A percentile compares a stretch with the other conserved stretches of the same genome.
Conservation (phyloP, 306 rosid species). For the Hippophae tibetana region DNA sequence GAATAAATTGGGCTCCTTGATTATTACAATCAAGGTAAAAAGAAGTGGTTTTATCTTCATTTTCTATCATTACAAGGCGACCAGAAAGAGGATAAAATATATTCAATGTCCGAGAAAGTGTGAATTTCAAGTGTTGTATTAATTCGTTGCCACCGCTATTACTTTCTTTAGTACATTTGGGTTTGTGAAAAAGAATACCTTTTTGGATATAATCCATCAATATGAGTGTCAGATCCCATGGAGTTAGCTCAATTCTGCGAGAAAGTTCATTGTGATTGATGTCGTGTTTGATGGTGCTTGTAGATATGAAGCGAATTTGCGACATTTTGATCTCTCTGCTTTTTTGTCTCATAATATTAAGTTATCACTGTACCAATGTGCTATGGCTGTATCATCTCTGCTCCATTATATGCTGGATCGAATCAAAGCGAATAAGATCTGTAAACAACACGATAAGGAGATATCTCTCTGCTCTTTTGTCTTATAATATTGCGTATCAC, state of each 20-base stretch:
- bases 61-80: neutral
- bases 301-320: neutral
- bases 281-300: neutral
- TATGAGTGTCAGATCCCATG: constrained; percentile 12
- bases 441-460: too few relatives aligned
- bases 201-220: neutral
- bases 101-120: neutral
- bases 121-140: neutral
- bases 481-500: too few relatives aligned
- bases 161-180: neutral
- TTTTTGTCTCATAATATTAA: too few relatives aligned
- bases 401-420: too few relatives aligned
- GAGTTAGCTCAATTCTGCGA: constrained; percentile 3
- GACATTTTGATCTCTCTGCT: too few relatives aligned
- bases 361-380: too few relatives aligned
- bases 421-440: too few relatives aligned
- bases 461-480: too few relatives aligned
- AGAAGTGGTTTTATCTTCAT: constrained; percentile 5
- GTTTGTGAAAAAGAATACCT: constrained; percentile 9
- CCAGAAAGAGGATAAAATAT: constrained; percentile 5
- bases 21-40: constrained; percentile 20
- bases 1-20: constrained; percentile 18
- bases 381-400: too few relatives aligned
- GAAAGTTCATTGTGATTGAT: neutral
- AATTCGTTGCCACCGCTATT: neutral